Conservation (phyloP, 805 yeast genomes). For the Nakazawaea pomicola region DNA sequence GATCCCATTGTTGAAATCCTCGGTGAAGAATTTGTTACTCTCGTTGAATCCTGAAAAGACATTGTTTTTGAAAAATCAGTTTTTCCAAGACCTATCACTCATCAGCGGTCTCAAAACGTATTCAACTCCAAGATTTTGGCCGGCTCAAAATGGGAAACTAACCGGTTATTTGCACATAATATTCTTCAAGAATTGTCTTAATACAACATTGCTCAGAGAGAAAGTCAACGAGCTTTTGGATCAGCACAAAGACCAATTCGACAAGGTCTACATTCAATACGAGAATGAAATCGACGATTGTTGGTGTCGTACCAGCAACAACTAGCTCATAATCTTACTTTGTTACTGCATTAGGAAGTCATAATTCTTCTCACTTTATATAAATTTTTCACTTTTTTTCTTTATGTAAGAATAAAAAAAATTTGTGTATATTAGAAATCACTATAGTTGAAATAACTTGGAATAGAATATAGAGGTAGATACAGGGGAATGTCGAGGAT, state of each 20-base stretch:
- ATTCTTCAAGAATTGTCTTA: slow-evolving; percentile 35
- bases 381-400: background rate
- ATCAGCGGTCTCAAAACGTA: slow-evolving; percentile 81
- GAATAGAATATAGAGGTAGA: background rate
- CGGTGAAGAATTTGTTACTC: slow-evolving; percentile 69
- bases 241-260: slow-evolving; percentile 16
- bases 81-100: slow-evolving; percentile 60
- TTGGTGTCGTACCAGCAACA: slow-evolving; percentile 32
- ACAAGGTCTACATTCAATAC: slow-evolving; percentile 25
- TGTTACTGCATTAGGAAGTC: slow-evolving; percentile 2
- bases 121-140: slow-evolving; percentile 92
- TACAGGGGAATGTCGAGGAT: slow-evolving; percentile 72
- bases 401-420: background rate
- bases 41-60: slow-evolving; percentile 38
- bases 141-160: slow-evolving; percentile 35
- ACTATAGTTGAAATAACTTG: too few relatives aligned
- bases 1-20: slow-evolving; percentile 74
- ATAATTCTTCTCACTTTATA: slow-evolving; percentile 10
- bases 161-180: slow-evolving; percentile 85
- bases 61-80: slow-evolving; percentile 43
- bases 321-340: too few relatives aligned
- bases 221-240: slow-evolving; percentile 24
- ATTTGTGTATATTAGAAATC: background rate
- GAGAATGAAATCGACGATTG: slow-evolving; percentile 35
- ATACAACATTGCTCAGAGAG: slow-evolving; percentile 20